Evolutionary conservation across 148 eudicot genomes (phyloP).

Genomic region (Rhododendron ferrugineum): DNA sequence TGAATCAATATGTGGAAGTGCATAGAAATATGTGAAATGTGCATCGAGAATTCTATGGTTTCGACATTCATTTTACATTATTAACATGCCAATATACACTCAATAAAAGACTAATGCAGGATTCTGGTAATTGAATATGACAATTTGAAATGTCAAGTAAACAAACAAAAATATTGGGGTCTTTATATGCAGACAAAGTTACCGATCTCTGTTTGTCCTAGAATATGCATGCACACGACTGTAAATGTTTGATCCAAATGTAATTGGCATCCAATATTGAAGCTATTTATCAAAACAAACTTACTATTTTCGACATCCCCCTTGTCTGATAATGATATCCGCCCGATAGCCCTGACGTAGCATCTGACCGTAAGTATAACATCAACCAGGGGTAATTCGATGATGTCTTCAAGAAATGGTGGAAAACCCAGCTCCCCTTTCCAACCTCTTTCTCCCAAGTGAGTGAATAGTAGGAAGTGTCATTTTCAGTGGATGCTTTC

Average conservation of each 20-base stretch:
- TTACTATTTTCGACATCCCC: constrained; percentile 30
- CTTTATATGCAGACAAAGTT: not conserved
- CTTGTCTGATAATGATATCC: constrained; percentile 34
- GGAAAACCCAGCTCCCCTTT: constrained; percentile 33
- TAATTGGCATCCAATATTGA: not conserved
- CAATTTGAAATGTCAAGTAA: not conserved
- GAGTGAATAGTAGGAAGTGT: constrained; percentile 23
- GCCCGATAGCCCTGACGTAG: constrained; percentile 23
- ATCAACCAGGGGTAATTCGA: constrained; percentile 33
- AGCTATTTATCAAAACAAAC: not conserved
- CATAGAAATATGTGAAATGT: not conserved
- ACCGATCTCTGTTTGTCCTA: not conserved
- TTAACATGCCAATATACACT: not conserved
- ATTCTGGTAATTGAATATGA: not conserved
- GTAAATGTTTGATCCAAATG: not conserved
- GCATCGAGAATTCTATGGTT: not conserved
- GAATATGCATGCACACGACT: not conserved
- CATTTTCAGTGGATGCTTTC: not conserved
- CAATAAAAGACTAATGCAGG: not conserved
- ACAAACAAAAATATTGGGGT: not conserved
- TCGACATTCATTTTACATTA: not conserved
- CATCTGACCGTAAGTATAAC: constrained; percentile 32
- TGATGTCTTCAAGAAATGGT: constrained; percentile 23
- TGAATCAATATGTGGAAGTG: not conserved
- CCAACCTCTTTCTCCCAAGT: constrained; percentile 32